Conservation (phyloP, 1,139 yeast genomes). For the Yamadazyma songkhlaensis region DNA sequence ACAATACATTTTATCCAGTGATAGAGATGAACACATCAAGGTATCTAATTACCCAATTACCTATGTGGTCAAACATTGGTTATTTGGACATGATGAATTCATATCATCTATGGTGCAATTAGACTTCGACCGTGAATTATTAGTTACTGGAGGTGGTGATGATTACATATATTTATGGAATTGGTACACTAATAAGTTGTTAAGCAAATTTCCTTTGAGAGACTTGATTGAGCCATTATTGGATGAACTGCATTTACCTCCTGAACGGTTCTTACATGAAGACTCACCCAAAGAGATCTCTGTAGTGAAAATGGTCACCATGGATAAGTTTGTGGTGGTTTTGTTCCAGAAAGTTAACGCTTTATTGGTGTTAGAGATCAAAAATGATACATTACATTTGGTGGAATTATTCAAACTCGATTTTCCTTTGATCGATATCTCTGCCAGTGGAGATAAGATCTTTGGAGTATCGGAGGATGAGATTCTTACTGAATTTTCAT, state of each 20-base stretch:
- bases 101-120: conserved; percentile 63
- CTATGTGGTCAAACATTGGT: conserved; percentile 73
- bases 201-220: conserved; percentile 50
- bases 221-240: conserved; percentile 48
- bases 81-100: conserved; percentile 86
- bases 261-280: conserved; percentile 62
- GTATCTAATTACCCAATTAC: conserved; percentile 81
- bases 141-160: conserved; percentile 93
- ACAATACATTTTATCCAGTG: conserved; percentile 72
- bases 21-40: conserved; percentile 94
- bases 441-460: conserved; percentile 19
- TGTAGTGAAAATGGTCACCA: conserved; percentile 45
- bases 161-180: conserved; percentile 74
- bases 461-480: conserved; percentile 49
- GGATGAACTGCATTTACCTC: conserved; percentile 60
- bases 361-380: conserved; percentile 41
- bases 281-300: conserved; percentile 51
- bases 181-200: conserved; percentile 53
- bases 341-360: conserved; percentile 58
- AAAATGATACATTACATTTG: conserved; percentile 20
- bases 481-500: conserved; percentile 24
- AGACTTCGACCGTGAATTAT: conserved; percentile 37
- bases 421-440: conserved; percentile 26
- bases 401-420: conserved; percentile 26
- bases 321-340: conserved; percentile 36